Percentiles rank a stretch among this genome's conserved stretches.
phyloP scores from a whole-genome alignment of 345 rosid genomes.

The Erodium maritimum region DNA sequence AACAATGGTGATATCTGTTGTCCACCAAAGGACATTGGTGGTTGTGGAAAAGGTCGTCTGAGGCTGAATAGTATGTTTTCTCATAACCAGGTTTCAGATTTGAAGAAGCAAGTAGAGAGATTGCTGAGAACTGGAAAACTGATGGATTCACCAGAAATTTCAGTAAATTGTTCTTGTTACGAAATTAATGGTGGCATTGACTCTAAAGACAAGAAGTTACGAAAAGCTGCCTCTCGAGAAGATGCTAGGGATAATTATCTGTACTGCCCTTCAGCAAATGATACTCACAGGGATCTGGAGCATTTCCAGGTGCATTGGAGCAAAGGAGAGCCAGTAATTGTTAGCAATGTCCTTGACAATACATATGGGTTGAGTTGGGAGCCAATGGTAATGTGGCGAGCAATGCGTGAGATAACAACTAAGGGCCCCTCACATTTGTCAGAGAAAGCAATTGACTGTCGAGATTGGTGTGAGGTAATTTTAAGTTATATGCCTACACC shows the following conservation, averaged over 20 bases:
- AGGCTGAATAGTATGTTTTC: constrained; percentile 23
- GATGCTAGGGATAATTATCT: constrained; percentile 36
- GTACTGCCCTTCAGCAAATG: constrained; percentile 29
- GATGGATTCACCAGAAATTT: neutral
- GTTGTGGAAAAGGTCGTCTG: constrained; percentile 25
- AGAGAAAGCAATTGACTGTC: constrained; percentile 26
- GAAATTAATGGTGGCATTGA: constrained; percentile 12
- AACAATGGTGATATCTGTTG: constrained; percentile 32
- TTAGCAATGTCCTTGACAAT: constrained; percentile 40
- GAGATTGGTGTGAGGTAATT: constrained; percentile 32
- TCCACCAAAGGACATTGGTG: constrained; percentile 18
- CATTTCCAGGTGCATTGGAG: constrained; percentile 61
- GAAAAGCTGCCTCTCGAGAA: constrained; percentile 33
- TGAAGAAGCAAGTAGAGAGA: constrained; percentile 26
- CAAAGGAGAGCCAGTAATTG: constrained; percentile 48
- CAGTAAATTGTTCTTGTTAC: constrained; percentile 25
- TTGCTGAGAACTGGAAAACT: constrained; percentile 6
- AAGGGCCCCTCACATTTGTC: constrained; percentile 17
- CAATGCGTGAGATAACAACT: constrained; percentile 31
- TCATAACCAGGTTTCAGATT: constrained; percentile 18
- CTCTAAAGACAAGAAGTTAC: constrained; percentile 4
- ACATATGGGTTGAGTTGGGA: constrained; percentile 55
- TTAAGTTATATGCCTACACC: too few species aligned
- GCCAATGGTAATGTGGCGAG: constrained; percentile 68
- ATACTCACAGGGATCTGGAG: constrained; percentile 25